Percentiles rank a stretch among this genome's conserved stretches.
Conservation (phyloP, 2,329 filamentous ascomycete species). For the Claviceps sp. region DNA sequence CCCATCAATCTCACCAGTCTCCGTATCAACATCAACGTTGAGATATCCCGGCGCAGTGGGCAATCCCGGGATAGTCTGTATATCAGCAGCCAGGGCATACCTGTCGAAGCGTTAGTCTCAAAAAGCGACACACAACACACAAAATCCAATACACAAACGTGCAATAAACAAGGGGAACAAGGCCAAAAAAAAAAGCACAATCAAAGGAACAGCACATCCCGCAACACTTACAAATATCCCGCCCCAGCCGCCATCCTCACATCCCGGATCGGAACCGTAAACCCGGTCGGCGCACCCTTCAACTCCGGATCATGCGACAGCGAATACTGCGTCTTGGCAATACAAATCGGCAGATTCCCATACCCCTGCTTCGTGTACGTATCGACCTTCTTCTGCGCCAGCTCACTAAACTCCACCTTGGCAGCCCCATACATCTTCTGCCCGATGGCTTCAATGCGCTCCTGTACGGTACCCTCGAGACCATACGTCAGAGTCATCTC, state of each 20-base stretch:
- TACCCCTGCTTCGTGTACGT: constrained; percentile 88
- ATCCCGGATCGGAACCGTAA: constrained; percentile 87
- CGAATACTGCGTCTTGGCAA: constrained; percentile 98
- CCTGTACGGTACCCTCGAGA: constrained; percentile 65
- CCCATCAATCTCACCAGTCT: constrained; percentile 77
- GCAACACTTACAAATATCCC: constrained; percentile 63
- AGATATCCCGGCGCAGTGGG: constrained; percentile 92
- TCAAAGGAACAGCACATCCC: background rate
- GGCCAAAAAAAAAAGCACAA: background rate
- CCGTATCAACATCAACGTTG: constrained; percentile 73
- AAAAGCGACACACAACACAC: background rate
- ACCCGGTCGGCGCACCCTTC: constrained; percentile 90
- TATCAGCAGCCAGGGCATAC: constrained; percentile 89
- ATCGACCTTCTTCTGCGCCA: constrained; percentile 92
- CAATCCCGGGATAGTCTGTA: constrained; percentile 93
- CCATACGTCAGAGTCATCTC: constrained; percentile 80
- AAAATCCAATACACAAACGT: too few species aligned
- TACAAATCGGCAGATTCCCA: constrained; percentile 83
- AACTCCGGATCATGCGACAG: constrained; percentile 83
- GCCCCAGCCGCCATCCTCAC: constrained; percentile 89
- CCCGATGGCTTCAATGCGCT: constrained; percentile 82
- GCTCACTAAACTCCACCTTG: constrained; percentile 81
- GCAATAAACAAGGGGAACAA: too few species aligned
- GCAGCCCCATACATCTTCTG: constrained; percentile 89
- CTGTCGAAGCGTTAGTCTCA: constrained; percentile 30